Evolutionary conservation across 2,329 filamentous ascomycete genomes (phyloP).

Genomic region (Xylaria sp.): DNA sequence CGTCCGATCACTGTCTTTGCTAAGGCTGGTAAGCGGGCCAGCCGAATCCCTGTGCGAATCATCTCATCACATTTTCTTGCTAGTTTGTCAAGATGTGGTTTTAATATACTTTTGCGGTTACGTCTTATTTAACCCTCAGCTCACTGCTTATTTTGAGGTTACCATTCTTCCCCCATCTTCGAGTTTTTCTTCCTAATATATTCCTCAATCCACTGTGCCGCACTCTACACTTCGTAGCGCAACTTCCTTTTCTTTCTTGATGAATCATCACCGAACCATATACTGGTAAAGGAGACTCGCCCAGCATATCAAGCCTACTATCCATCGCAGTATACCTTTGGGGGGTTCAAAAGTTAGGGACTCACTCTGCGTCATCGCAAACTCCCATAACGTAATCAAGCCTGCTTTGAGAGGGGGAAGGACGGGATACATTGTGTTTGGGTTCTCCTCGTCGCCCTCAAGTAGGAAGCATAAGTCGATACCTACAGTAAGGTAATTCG

Average conservation of each 20-base stretch:
- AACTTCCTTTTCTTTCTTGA: not conserved
- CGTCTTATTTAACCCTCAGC: conserved; percentile 36
- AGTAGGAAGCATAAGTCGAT: not conserved
- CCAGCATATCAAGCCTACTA: conserved; percentile 2
- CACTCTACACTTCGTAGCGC: not conserved
- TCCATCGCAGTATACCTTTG: not conserved
- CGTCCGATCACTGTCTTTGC: conserved; percentile 24
- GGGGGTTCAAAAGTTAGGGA: not conserved
- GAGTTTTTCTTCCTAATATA: conserved; percentile 7
- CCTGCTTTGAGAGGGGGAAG: not conserved
- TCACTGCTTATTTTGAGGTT: conserved; percentile 39
- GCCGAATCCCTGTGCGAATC: conserved; percentile 40
- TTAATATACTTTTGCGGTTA: conserved; percentile 25
- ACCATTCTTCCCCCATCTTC: conserved; percentile 26
- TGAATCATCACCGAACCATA: not conserved
- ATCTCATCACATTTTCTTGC: conserved; percentile 26
- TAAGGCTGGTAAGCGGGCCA: conserved; percentile 4
- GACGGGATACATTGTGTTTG: not conserved
- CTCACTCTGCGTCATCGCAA: not conserved
- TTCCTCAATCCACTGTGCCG: too few relatives aligned
- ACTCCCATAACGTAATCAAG: conserved; percentile 6
- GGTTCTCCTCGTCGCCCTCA: not conserved
- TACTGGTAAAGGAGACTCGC: conserved; percentile 1
- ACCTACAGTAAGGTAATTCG: not conserved
- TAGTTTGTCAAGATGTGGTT: conserved; percentile 39